These are phyloP conservation scores for Talaromyces sp. DNA, from an alignment of 2,329 filamentous ascomycete genomes.

Conservation along the genomic window DNA sequence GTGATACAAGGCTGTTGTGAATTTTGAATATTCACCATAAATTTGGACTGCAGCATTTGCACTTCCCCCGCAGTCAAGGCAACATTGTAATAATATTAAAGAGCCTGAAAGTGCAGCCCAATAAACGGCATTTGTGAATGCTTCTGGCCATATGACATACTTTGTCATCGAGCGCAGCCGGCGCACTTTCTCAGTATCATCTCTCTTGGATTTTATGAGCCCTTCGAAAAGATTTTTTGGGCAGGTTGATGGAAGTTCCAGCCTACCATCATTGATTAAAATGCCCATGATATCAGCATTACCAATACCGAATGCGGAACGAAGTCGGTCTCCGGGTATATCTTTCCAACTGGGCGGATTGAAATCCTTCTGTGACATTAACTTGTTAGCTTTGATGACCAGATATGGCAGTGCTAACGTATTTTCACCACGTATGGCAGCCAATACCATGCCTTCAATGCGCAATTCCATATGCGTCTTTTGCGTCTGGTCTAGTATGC, in stretches of 20 bases:
- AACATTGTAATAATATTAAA: background rate
- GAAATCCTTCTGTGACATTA: background rate
- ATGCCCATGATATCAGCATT: conserved; percentile 1
- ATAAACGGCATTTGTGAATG: conserved; percentile 2
- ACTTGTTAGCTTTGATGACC: background rate
- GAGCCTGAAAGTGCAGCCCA: conserved; percentile 1
- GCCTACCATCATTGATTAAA: conserved; percentile 1
- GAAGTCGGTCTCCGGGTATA: background rate
- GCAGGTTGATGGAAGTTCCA: background rate
- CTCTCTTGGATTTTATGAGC: conserved; percentile 1
- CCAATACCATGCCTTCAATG: background rate
- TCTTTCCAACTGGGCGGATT: background rate
- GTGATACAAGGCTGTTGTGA: background rate
- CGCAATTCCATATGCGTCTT: background rate
- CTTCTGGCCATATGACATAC: conserved; percentile 1
- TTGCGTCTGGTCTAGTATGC: background rate
- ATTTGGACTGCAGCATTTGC: background rate
- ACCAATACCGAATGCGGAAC: background rate
- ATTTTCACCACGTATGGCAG: conserved; percentile 1
- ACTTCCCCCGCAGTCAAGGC: conserved; percentile 1
- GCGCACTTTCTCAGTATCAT: conserved; percentile 3
- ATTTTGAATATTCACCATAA: background rate
- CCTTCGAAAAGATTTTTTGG: background rate
- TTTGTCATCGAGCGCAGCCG: background rate
- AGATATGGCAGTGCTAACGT: conserved; percentile 1